These are phyloP conservation scores for Microbotryum saponariae DNA, from an alignment of 1,284 basidiomycete genomes.

Conservation along the genomic window DNA sequence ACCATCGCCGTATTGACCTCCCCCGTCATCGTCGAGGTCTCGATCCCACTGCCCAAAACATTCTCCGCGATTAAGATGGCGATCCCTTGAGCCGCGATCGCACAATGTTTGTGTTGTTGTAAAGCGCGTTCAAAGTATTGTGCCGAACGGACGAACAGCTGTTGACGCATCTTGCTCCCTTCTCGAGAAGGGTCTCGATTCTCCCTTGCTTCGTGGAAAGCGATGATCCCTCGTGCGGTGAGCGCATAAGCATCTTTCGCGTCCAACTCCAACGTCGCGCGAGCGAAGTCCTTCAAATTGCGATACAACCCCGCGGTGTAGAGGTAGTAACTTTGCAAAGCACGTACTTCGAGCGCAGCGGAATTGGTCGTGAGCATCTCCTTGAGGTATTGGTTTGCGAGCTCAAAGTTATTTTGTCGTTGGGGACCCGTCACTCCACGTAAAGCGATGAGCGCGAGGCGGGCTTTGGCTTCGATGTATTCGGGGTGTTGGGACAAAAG, in stretches of 20 bases:
- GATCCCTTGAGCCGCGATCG: slow-evolving; percentile 83
- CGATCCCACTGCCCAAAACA: slow-evolving; percentile 56
- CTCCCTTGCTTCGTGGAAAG: slow-evolving; percentile 76
- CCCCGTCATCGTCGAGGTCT: neutral
- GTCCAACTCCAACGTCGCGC: slow-evolving; percentile 69
- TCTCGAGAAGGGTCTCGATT: slow-evolving; percentile 34
- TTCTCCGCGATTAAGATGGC: slow-evolving; percentile 88
- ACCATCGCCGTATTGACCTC: slow-evolving; percentile 35
- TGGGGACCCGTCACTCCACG: slow-evolving; percentile 31
- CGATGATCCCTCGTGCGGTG: slow-evolving; percentile 75
- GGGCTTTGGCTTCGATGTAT: slow-evolving; percentile 91
- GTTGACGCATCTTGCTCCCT: neutral
- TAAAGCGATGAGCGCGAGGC: slow-evolving; percentile 69
- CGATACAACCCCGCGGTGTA: slow-evolving; percentile 62
- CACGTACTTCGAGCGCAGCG: slow-evolving; percentile 61
- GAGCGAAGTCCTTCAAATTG: slow-evolving; percentile 75
- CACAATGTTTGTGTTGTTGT: slow-evolving; percentile 68
- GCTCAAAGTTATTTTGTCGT: slow-evolving; percentile 57
- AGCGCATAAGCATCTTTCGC: slow-evolving; percentile 76
- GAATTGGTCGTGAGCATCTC: slow-evolving; percentile 67
- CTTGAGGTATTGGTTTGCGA: slow-evolving; percentile 78
- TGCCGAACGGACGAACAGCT: slow-evolving; percentile 65
- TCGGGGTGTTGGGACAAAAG: slow-evolving; percentile 78
- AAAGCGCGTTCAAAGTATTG: slow-evolving; percentile 88
- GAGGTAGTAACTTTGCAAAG: slow-evolving; percentile 78